Conservation (phyloP, 352 stramenopile genomes). For the Blastocystis sp. region DNA sequence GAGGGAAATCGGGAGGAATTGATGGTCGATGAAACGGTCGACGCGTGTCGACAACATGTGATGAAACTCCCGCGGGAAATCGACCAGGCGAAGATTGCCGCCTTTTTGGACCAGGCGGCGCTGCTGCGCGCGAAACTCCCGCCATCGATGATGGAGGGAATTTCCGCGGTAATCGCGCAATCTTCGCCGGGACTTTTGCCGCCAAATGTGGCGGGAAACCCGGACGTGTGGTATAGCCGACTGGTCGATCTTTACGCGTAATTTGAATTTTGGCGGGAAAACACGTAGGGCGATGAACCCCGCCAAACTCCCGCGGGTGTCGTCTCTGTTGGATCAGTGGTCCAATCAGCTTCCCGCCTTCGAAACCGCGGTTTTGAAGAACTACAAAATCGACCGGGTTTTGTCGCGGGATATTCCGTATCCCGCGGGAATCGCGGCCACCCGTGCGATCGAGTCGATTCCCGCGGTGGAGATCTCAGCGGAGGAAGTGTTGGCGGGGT, state of each 20-base stretch:
- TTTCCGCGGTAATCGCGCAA: not conserved
- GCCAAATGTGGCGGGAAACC: not conserved
- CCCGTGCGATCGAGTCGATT: not conserved
- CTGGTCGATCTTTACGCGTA: constrained; percentile 9
- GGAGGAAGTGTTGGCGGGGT: not conserved
- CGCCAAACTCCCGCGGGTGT: not conserved
- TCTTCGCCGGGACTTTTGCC: constrained; percentile 1
- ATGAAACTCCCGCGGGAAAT: not conserved
- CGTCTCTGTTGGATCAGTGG: constrained; percentile 16
- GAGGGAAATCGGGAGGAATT: not conserved
- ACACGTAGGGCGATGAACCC: not conserved
- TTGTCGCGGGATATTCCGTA: constrained; percentile 32
- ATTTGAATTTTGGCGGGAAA: not conserved
- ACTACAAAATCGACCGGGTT: constrained; percentile 40
- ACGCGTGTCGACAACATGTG: not conserved
- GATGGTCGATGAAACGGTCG: not conserved
- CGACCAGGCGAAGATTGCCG: not conserved
- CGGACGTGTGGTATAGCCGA: not conserved
- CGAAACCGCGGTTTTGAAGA: constrained; percentile 6
- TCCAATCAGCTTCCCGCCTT: not conserved
- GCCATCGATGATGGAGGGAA: not conserved
- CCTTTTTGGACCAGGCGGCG: not conserved
- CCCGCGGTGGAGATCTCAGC: not conserved
- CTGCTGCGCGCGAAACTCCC: not conserved
- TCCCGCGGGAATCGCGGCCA: not conserved